Base-by-base conservation (phyloP, 1,139 yeast genomes). In the Scheffersomyces stambukii region DNA sequence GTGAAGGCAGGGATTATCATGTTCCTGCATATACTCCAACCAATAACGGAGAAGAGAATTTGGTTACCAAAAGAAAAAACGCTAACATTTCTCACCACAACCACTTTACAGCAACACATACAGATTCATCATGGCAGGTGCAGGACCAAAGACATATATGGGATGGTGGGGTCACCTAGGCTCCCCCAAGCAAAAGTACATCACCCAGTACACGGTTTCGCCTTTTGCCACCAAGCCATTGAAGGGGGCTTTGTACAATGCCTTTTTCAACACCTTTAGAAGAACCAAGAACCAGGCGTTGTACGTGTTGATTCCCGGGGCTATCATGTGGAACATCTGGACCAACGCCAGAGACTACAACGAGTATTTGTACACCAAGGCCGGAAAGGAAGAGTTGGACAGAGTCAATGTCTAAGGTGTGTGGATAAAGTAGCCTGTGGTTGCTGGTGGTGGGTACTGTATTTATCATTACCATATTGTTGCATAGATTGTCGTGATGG, bases 81-180 rank as follows among this genome's bases (percentile, higher is more conserved):
- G 22, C 8, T 16, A 4, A 10, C 18, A 16, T 12, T 24, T 8
- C 19, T 17, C 8, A n/a, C 27, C 11, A 16, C 13, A 4, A 13
- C 9, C 6, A 15, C 7, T 15, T 10, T 19, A 8, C 18, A 17
- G 10, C 18, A 14, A 13, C 12, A 13, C 7, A 6, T 20, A 14
- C 9, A 12, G 17, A 7, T 12, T 13, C 18, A 12, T 7, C 10
- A 23, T 14, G 19, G 13, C 16, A 14, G 8, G 19, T 11, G 8
- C 25, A 23, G 16, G 19, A 23, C 18, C 13, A 14, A 5, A n/a
- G 53, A 58, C 89, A 53, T 88, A 83, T 57, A 79, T 84, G 89
- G 97, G 97, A 52, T 88, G 96, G 96, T 88, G 97, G 97, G 96
- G 96, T 56, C 60, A 70, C 67, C 60, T 77, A 50, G 88, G 94